A percentile compares a stretch with the other conserved stretches of the same genome.
These are phyloP conservation scores for Exidia glandulosa DNA, from an alignment of 768 basidiomycete genomes.

Conservation along the genomic window DNA sequence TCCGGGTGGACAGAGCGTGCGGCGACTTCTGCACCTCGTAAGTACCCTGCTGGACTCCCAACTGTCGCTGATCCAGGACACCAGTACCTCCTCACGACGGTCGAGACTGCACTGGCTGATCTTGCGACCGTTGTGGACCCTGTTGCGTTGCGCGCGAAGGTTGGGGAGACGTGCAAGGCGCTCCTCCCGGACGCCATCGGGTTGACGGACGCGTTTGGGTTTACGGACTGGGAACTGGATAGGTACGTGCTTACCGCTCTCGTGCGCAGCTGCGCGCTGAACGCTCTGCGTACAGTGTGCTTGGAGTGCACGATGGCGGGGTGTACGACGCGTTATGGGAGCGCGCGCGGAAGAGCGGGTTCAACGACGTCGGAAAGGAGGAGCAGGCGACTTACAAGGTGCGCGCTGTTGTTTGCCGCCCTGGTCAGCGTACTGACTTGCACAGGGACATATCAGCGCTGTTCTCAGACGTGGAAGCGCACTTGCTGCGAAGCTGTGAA, in stretches of 20 bases:
- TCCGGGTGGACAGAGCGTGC: constrained; percentile 12
- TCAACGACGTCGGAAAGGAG: not conserved
- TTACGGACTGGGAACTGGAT: constrained; percentile 64
- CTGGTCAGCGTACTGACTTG: not conserved
- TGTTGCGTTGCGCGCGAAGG: constrained; percentile 32
- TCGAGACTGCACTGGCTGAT: constrained; percentile 46
- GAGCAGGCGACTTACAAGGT: not conserved
- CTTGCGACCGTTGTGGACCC: constrained; percentile 39
- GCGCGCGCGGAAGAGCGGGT: constrained; percentile 19
- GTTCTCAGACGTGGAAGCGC: not conserved
- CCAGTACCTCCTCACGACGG: constrained; percentile 50
- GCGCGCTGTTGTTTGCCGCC: not conserved
- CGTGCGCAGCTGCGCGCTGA: not conserved
- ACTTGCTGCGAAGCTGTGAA: not conserved
- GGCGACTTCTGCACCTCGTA: constrained; percentile 18
- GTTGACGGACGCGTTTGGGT: constrained; percentile 62
- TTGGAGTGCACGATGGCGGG: constrained; percentile 52
- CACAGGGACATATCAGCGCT: not conserved
- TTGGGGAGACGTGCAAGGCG: constrained; percentile 36
- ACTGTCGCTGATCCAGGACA: not conserved
- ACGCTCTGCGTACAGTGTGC: constrained; percentile 28
- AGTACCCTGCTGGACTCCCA: constrained; percentile 1
- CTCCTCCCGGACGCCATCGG: constrained; percentile 56
- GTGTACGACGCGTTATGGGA: constrained; percentile 62
- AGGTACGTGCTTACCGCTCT: constrained; percentile 28